Conservation (phyloP, 495 filamentous ascomycete species). For the Coniosporium apollinis region DNA sequence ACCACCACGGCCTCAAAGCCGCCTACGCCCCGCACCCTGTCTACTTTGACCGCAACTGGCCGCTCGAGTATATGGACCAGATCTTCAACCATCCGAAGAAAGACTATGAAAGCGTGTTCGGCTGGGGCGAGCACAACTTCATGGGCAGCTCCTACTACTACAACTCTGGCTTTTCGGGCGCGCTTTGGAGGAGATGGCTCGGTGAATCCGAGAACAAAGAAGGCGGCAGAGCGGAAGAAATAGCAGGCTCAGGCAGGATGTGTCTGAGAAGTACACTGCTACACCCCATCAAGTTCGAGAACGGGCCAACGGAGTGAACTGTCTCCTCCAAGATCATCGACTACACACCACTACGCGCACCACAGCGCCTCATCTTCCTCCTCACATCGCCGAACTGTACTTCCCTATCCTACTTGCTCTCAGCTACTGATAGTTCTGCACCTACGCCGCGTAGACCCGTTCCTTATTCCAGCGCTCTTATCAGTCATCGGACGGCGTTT, state of each 20-base stretch:
- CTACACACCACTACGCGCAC: no score
- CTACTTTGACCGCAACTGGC: constrained; percentile 34
- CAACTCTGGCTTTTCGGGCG: constrained; percentile 28
- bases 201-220: constrained; percentile 28
- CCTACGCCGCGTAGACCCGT: no score
- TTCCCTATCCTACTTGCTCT: no score
- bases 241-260: constrained; percentile 11
- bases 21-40: constrained; percentile 32
- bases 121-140: constrained; percentile 34
- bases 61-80: constrained; percentile 20
- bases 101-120: constrained; percentile 25
- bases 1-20: constrained; percentile 27
- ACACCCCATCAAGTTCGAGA: constrained; percentile 24
- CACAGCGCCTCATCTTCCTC: no score
- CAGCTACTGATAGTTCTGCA: no score
- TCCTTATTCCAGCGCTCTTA: no score
- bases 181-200: constrained; percentile 31
- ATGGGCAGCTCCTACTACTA: constrained; percentile 33
- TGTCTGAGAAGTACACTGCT: constrained; percentile 22
- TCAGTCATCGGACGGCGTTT: no score
- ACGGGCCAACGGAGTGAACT: constrained; percentile 13
- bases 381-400: no score
- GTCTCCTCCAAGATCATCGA: no score
- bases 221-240: constrained; percentile 24
- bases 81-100: constrained; percentile 28